These are phyloP conservation scores for Podila verticillata DNA, from an alignment of 192 early-diverging fungal species.

Conservation along the genomic window DNA sequence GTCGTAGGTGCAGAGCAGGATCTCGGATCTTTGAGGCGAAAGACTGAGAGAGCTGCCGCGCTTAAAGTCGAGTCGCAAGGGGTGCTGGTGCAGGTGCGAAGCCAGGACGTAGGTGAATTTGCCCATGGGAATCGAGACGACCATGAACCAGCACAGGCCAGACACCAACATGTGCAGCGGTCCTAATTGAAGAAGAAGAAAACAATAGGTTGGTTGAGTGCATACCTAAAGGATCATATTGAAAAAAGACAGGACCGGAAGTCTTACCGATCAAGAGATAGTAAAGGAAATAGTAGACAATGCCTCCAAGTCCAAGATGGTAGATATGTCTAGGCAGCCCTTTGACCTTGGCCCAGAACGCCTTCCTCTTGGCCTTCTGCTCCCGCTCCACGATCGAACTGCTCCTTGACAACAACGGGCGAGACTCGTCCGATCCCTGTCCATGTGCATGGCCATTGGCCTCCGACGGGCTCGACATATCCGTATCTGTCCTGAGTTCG, in stretches of 20 bases:
- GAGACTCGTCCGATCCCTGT: constrained; percentile 24
- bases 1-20: constrained; percentile 89
- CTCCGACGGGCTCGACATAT: not conserved
- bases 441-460: constrained; percentile 3
- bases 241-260: too few species aligned
- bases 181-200: constrained; percentile 57
- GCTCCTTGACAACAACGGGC: constrained; percentile 44
- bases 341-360: constrained; percentile 10
- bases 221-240: not conserved
- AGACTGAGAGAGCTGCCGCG: constrained; percentile 52
- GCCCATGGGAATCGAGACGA: constrained; percentile 95
- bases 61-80: constrained; percentile 79
- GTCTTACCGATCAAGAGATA: constrained; percentile 57
- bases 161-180: constrained; percentile 84
- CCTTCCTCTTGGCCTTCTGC: constrained; percentile 4
- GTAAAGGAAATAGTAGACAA: constrained; percentile 60
- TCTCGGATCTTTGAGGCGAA: constrained; percentile 53
- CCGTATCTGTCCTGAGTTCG: constrained; percentile 25
- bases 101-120: constrained; percentile 86
- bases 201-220: not conserved
- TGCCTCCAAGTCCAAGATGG: constrained; percentile 54
- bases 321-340: constrained; percentile 24
- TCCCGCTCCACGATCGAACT: constrained; percentile 39
- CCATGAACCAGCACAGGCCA: constrained; percentile 83
- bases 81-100: constrained; percentile 80